Percentiles rank a stretch among this genome's conserved stretches.
Evolutionary conservation across 768 basidiomycete species (phyloP).

Genomic region (Megacollybia marginata): DNA sequence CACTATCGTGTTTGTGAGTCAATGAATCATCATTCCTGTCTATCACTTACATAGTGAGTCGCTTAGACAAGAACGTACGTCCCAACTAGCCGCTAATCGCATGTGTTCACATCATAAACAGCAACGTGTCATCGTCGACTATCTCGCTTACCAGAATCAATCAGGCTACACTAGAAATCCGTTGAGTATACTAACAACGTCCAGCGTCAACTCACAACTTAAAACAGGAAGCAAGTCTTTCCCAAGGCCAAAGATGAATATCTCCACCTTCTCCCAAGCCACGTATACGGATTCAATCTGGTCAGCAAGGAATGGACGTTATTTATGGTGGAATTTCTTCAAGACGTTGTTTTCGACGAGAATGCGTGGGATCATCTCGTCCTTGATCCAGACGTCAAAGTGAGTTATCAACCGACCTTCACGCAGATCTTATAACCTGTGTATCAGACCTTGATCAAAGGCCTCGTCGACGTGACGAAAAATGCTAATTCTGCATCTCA

Average conservation of each 20-base stretch:
- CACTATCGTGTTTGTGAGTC: slow-evolving; percentile 12
- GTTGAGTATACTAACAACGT: not conserved
- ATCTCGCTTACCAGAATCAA: slow-evolving; percentile 2
- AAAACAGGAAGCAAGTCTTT: not conserved
- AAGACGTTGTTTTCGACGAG: slow-evolving; percentile 22
- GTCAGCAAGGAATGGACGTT: slow-evolving; percentile 24
- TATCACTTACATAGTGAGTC: not conserved
- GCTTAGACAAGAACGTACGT: slow-evolving; percentile 7
- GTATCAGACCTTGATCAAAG: slow-evolving; percentile 17
- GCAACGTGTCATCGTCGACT: slow-evolving; percentile 15
- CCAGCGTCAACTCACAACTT: not conserved
- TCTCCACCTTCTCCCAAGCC: slow-evolving; percentile 26
- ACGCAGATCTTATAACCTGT: slow-evolving; percentile 9
- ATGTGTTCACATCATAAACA: slow-evolving; percentile 2
- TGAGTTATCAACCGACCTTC: not conserved
- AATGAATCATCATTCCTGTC: not conserved
- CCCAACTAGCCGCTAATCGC: not conserved
- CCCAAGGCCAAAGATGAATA: slow-evolving; percentile 24
- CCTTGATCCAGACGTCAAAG: slow-evolving; percentile 21
- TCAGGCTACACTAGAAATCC: slow-evolving; percentile 1
- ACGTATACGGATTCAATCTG: slow-evolving; percentile 31
- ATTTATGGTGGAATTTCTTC: slow-evolving; percentile 24
- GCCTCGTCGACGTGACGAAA: slow-evolving; percentile 16
- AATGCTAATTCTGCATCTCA: slow-evolving; percentile 11
- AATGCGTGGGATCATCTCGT: slow-evolving; percentile 26